phyloP scores from a whole-genome alignment of 2,329 filamentous ascomycete genomes.

The Talaromyces sp. region DNA sequence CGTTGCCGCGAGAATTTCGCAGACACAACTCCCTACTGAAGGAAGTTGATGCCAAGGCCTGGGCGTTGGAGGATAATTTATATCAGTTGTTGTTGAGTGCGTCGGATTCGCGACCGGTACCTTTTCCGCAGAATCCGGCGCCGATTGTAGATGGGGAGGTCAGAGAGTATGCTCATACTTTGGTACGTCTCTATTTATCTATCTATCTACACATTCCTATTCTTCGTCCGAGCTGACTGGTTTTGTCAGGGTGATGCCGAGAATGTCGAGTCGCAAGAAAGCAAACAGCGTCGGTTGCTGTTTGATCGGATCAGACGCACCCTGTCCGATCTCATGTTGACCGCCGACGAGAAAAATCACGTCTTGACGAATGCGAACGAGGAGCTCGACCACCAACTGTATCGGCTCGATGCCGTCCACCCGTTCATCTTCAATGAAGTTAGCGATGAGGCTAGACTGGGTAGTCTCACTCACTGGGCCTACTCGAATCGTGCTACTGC shows the following conservation, averaged over 20 bases:
- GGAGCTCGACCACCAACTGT: conserved; percentile 77
- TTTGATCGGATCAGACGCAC: conserved; percentile 75
- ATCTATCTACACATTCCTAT: not conserved
- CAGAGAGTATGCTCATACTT: conserved; percentile 34
- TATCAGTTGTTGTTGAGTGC: conserved; percentile 62
- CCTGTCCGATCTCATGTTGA: conserved; percentile 80
- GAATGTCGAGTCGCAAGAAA: conserved; percentile 33
- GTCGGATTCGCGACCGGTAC: conserved; percentile 32
- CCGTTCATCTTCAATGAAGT: conserved; percentile 84
- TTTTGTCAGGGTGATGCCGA: conserved; percentile 25
- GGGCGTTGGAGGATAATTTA: conserved; percentile 78
- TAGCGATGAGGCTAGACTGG: conserved; percentile 89
- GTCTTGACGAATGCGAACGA: conserved; percentile 91
- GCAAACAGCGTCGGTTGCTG: conserved; percentile 56
- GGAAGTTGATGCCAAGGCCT: conserved; percentile 96
- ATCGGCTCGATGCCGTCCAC: conserved; percentile 81
- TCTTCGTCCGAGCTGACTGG: not conserved
- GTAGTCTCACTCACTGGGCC: conserved; percentile 90
- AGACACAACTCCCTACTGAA: conserved; percentile 94
- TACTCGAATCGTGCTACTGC: conserved; percentile 73
- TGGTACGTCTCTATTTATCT: conserved; percentile 24
- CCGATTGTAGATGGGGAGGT: conserved; percentile 35
- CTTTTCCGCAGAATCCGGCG: conserved; percentile 33
- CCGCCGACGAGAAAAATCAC: conserved; percentile 95
- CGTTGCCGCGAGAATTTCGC: conserved; percentile 90